Base-by-base conservation (phyloP, 164 flowering plant species). In the Cinnamomum micranthum region DNA sequence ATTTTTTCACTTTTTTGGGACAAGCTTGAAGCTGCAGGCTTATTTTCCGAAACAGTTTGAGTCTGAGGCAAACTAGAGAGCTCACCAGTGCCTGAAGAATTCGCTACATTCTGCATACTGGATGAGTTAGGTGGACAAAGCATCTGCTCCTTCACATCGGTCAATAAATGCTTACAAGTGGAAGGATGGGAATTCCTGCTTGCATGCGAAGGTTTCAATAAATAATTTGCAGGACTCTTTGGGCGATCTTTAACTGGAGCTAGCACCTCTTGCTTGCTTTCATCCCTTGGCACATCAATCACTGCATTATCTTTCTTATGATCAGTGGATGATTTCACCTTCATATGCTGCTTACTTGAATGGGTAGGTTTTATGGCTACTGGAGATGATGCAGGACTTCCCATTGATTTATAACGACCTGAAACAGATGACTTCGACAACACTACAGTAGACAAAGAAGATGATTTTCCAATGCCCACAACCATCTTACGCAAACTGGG, bases 101-200 rank as follows among this genome's bases (percentile, higher is more conserved):
- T 75, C 50, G 79, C 70, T 25, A 31, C 47, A 75, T 74, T 81
- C 28, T 80, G 82, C 15, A 69, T 69, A 19, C 76, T 72, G 50
- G 90, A 77, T 71, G 87, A 70, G 74, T 86, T 78, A 79, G 92
- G 80, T 79, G 91, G 73, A 68, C 65, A 50, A 76, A 72, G 69
- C 24, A 75, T 71, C 75, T 78, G 72, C 80, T 86, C 95, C 83
- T 89, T 91, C 47, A 85, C 81, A 69, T 88, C 91, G 4, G 88
- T 78, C 20, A 64, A 20, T 3, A 65, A 67, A 74, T 78, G 80
- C 81, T 84, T 88, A 31, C 84, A 76, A 79, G 72, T 78, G 70
- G 85, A 77, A 70, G 81, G 25, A 76, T 81, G 87, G 22, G 84
- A 70, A 50, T 55, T 50, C 79, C 83, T 85, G 82, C 81, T 81